These are phyloP conservation scores for Lyophyllum atratum DNA, from an alignment of 768 basidiomycete genomes.

Conservation along the genomic window DNA sequence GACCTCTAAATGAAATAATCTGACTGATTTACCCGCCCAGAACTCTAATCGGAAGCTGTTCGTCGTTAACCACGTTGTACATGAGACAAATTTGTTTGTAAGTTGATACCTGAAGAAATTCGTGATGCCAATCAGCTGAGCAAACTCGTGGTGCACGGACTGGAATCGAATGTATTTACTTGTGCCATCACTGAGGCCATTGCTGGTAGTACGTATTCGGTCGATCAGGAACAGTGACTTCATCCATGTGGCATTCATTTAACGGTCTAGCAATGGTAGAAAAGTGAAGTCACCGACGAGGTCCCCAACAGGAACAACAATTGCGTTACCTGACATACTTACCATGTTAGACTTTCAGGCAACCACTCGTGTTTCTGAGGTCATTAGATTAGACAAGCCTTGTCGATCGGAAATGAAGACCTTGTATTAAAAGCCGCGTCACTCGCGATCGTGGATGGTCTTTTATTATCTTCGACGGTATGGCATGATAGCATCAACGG, in stretches of 20 bases:
- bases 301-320: not conserved
- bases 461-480: not conserved
- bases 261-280: not conserved
- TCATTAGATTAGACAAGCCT: not conserved
- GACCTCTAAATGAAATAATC: not conserved
- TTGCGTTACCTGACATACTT: not conserved
- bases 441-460: not conserved
- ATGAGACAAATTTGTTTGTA: not conserved
- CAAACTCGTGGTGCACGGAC: not conserved
- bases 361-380: not conserved
- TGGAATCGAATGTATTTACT: not conserved
- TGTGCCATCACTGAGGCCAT: not conserved
- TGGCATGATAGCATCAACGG: not conserved
- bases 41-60: slow-evolving; percentile 15
- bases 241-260: slow-evolving; percentile 12
- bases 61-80: not conserved
- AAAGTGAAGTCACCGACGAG: not conserved
- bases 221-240: slow-evolving; percentile 9
- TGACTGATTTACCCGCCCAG: slow-evolving; percentile 16
- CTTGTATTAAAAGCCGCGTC: not conserved
- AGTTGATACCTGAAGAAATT: slow-evolving; percentile 1
- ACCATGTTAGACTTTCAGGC: not conserved
- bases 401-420: slow-evolving; percentile 19
- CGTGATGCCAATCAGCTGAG: not conserved
- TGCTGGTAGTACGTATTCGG: too few relatives aligned